phyloP scores from a whole-genome alignment of 345 rosid species.

The Bretschneidera sinensis region DNA sequence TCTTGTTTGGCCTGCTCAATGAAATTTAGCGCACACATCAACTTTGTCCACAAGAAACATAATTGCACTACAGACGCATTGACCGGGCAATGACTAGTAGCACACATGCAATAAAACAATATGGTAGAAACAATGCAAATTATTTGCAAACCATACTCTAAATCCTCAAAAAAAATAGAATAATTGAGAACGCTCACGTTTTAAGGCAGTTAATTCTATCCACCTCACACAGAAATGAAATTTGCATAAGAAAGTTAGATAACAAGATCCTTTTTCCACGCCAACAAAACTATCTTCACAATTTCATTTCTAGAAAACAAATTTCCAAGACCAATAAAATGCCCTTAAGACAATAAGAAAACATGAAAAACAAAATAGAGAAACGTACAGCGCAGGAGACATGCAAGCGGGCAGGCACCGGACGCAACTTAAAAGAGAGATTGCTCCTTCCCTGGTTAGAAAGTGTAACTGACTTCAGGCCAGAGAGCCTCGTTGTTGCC shows the following conservation, averaged over 20 bases:
- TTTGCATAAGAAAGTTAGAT: no score
- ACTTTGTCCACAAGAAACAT: background rate
- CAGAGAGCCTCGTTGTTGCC: slow-evolving; percentile 27
- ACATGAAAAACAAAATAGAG: background rate
- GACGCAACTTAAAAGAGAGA: slow-evolving; percentile 31
- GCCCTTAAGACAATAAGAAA: background rate
- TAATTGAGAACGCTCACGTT: background rate
- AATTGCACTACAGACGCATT: background rate
- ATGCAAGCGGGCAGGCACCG: slow-evolving; percentile 37
- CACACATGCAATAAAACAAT: background rate
- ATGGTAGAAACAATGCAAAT: background rate
- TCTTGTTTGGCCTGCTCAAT: slow-evolving; percentile 52
- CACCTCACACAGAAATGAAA: background rate
- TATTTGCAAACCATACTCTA: background rate
- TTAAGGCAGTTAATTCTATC: background rate
- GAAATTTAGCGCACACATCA: slow-evolving; percentile 9
- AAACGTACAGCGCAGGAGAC: slow-evolving; percentile 56
- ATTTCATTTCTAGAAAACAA: background rate
- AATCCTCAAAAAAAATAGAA: no score
- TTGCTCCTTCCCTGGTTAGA: slow-evolving; percentile 31
- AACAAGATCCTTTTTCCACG: background rate
- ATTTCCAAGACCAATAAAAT: background rate
- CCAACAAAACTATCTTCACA: background rate
- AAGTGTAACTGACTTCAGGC: slow-evolving; percentile 25
- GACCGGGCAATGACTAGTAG: no score